Percentiles rank a stretch among this genome's conserved stretches.
Evolutionary conservation across 1,139 yeast species (phyloP).

Genomic region (Hemisphaericaspora xylanilytica): DNA sequence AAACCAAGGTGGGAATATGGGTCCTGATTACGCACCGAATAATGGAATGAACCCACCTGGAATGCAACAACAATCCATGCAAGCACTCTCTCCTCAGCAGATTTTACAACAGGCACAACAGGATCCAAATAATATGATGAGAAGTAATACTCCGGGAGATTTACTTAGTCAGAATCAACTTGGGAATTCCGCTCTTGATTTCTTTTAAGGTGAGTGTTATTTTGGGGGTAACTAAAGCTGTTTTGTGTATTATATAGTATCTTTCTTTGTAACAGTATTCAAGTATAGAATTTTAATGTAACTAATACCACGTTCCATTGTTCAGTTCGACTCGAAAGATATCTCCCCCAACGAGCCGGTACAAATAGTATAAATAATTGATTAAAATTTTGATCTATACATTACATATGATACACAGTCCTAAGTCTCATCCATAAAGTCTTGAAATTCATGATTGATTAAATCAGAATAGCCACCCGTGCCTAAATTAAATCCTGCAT

Average conservation of each 20-base stretch:
- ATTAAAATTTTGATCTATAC: too few relatives aligned
- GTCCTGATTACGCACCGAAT: slow-evolving; percentile 6
- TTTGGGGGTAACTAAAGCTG: slow-evolving; percentile 3
- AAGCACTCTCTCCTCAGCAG: slow-evolving; percentile 40
- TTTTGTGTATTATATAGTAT: slow-evolving; percentile 4
- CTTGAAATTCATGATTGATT: slow-evolving; percentile 41
- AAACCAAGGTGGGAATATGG: slow-evolving; percentile 3
- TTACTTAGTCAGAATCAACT: slow-evolving; percentile 5
- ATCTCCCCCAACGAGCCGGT: too few relatives aligned
- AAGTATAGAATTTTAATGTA: not conserved
- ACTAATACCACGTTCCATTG: too few relatives aligned
- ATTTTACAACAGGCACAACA: slow-evolving; percentile 30
- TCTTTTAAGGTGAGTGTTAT: slow-evolving; percentile 14
- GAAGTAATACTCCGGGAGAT: slow-evolving; percentile 4
- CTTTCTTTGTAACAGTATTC: slow-evolving; percentile 3
- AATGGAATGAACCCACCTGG: slow-evolving; percentile 9
- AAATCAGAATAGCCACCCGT: slow-evolving; percentile 38
- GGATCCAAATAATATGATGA: slow-evolving; percentile 9
- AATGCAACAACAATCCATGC: slow-evolving; percentile 7
- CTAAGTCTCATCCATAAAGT: slow-evolving; percentile 24
- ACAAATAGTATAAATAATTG: too few relatives aligned
- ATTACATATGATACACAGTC: not conserved
- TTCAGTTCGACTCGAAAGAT: too few relatives aligned
- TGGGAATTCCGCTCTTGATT: slow-evolving; percentile 15
- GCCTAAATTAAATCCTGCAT: slow-evolving; percentile 1